Conservation (phyloP, 1,139 yeast species). For the Wickerhamiella pararugosa region DNA sequence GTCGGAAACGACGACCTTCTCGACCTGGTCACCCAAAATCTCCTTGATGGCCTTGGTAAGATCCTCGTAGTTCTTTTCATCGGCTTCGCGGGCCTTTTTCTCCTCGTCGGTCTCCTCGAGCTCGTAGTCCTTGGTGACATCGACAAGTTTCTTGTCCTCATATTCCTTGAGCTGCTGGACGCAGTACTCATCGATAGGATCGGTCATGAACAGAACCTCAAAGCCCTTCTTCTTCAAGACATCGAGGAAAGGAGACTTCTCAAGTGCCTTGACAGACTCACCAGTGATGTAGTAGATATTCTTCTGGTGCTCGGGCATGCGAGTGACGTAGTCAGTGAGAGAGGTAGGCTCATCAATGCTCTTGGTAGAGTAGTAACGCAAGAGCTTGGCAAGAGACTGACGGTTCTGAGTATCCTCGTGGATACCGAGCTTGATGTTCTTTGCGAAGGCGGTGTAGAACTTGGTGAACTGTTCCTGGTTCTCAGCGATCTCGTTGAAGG, state of each 20-base stretch:
- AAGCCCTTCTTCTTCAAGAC: slow-evolving; percentile 97
- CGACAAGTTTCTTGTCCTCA: slow-evolving; percentile 98
- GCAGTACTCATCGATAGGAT: slow-evolving; percentile 99
- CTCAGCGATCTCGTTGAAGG: slow-evolving; percentile 98
- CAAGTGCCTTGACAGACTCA: slow-evolving; percentile 95
- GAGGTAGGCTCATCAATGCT: slow-evolving; percentile 89
- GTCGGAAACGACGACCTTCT: slow-evolving; percentile 97
- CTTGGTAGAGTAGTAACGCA: slow-evolving; percentile 96
- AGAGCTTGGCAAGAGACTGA: slow-evolving; percentile 81
- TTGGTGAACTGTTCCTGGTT: slow-evolving; percentile 97
- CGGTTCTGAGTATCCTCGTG: slow-evolving; percentile 99
- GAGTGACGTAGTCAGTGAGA: slow-evolving; percentile 89
- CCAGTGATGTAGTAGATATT: slow-evolving; percentile 98
- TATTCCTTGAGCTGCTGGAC: slow-evolving; percentile 98
- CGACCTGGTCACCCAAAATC: slow-evolving; percentile 95
- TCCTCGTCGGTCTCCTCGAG: slow-evolving; percentile 98
- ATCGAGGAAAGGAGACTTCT: slow-evolving; percentile 98
- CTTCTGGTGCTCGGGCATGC: slow-evolving; percentile 99
- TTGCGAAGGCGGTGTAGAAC: slow-evolving; percentile 95
- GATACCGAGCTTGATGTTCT: slow-evolving; percentile 97
- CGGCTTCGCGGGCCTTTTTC: slow-evolving; percentile 85
- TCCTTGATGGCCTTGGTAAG: slow-evolving; percentile 94
- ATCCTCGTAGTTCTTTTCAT: slow-evolving; percentile 80
- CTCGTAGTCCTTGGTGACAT: slow-evolving; percentile 98
- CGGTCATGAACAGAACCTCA: slow-evolving; percentile 94